Conservation (phyloP, 2,329 filamentous ascomycete species). For the Periconia digitata region DNA sequence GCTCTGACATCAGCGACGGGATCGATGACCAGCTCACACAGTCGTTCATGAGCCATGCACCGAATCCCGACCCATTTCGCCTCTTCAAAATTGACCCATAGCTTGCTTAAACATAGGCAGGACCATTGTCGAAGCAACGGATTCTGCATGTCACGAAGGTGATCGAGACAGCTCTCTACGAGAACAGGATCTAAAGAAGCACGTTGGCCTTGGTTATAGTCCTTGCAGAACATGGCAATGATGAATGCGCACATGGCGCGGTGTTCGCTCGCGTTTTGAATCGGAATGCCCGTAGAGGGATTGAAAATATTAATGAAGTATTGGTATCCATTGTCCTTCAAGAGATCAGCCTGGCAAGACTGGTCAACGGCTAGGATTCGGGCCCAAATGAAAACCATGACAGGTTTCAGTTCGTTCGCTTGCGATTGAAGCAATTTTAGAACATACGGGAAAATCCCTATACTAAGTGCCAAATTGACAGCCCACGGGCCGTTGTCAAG, state of each 20-base stretch:
- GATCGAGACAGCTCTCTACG: slow-evolving; percentile 81
- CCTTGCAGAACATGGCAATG: slow-evolving; percentile 93
- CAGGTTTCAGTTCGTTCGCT: slow-evolving; percentile 89
- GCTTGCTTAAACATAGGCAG: slow-evolving; percentile 89
- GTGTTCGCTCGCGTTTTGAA: slow-evolving; percentile 88
- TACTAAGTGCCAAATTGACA: slow-evolving; percentile 95
- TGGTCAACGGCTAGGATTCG: slow-evolving; percentile 93
- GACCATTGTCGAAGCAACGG: slow-evolving; percentile 92
- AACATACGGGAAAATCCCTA: slow-evolving; percentile 99
- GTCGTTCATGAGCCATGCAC: slow-evolving; percentile 77
- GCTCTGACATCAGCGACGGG: slow-evolving; percentile 89
- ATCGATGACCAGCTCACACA: slow-evolving; percentile 80
- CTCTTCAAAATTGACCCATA: slow-evolving; percentile 88
- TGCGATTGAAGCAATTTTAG: slow-evolving; percentile 94
- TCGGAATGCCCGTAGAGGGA: slow-evolving; percentile 76
- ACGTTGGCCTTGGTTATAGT: slow-evolving; percentile 86
- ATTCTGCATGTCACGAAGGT: slow-evolving; percentile 84
- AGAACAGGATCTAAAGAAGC: slow-evolving; percentile 90
- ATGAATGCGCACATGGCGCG: slow-evolving; percentile 99
- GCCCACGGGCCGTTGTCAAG: slow-evolving; percentile 96
- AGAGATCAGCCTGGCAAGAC: slow-evolving; percentile 86
- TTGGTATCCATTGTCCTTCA: slow-evolving; percentile 95
- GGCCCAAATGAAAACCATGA: slow-evolving; percentile 99
- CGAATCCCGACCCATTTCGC: slow-evolving; percentile 96
- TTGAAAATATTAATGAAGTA: slow-evolving; percentile 95